Evolutionary conservation across 805 yeast genomes (phyloP).

Genomic region (Lipomyces japonicus): DNA sequence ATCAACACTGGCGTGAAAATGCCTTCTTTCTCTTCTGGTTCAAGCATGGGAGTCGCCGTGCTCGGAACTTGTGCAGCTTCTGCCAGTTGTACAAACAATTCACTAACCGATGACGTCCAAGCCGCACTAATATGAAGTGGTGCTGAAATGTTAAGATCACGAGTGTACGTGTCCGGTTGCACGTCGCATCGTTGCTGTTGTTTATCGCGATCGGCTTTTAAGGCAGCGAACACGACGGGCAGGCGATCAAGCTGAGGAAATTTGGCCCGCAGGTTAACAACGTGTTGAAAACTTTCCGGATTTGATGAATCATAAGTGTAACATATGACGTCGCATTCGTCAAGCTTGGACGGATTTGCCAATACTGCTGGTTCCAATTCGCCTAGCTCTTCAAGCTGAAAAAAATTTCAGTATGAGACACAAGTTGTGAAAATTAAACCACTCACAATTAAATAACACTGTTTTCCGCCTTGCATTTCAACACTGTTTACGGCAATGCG

Average conservation of each 20-base stretch:
- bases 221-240: conserved; percentile 84
- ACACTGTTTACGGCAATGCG: conserved; percentile 85
- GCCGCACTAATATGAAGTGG: conserved; percentile 88
- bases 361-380: conserved; percentile 78
- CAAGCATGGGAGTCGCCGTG: conserved; percentile 51
- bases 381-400: conserved; percentile 72
- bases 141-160: conserved; percentile 60
- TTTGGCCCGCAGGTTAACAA: conserved; percentile 58
- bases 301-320: conserved; percentile 90
- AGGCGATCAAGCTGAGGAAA: conserved; percentile 58
- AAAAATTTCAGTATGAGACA: background rate
- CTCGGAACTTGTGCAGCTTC: conserved; percentile 83
- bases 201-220: conserved; percentile 92
- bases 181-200: conserved; percentile 84
- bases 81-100: conserved; percentile 78
- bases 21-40: conserved; percentile 53
- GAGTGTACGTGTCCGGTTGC: conserved; percentile 85
- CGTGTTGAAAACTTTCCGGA: conserved; percentile 85
- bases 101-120: conserved; percentile 80
- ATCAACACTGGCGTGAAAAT: conserved; percentile 52
- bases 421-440: background rate
- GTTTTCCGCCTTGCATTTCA: conserved; percentile 91
- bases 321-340: conserved; percentile 88
- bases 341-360: conserved; percentile 63
- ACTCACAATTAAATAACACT: conserved; percentile 69